Conservation (phyloP, 176 grass and related monocot genomes). For the Neostapfia colusana region DNA sequence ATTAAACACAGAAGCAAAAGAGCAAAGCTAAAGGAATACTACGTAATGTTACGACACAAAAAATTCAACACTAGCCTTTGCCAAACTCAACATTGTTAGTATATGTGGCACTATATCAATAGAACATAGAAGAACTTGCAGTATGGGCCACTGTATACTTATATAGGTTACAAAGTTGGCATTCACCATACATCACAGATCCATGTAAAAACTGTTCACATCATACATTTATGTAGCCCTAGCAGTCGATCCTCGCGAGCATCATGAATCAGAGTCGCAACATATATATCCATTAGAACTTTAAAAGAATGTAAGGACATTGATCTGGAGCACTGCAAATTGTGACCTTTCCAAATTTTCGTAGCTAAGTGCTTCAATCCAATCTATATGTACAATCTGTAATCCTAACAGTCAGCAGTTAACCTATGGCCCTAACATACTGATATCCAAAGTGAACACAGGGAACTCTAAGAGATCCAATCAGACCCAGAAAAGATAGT, state of each 20-base stretch:
- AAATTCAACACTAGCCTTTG: not conserved
- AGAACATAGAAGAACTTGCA: not conserved
- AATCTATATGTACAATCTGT: not conserved
- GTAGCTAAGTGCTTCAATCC: not conserved
- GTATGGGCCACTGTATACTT: not conserved
- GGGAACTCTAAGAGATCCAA: not conserved
- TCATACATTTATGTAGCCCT: not conserved
- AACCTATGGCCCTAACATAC: slow-evolving; percentile 14
- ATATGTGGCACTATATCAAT: not conserved
- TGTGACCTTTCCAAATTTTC: not conserved
- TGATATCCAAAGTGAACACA: slow-evolving; percentile 11
- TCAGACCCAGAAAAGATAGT: not conserved
- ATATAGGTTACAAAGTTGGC: not conserved
- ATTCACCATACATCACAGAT: not conserved
- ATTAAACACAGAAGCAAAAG: no score
- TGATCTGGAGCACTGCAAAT: not conserved
- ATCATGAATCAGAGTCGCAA: not conserved
- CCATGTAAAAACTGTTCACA: not conserved
- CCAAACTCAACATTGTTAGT: not conserved
- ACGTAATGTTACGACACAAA: not conserved
- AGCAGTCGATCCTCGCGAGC: not conserved
- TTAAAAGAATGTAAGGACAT: not conserved
- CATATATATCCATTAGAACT: slow-evolving; percentile 11
- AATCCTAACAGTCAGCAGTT: not conserved
- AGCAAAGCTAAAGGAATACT: slow-evolving; percentile 8